Base-by-base conservation (phyloP, 768 basidiomycete genomes). In the Termitomyces sp. region DNA sequence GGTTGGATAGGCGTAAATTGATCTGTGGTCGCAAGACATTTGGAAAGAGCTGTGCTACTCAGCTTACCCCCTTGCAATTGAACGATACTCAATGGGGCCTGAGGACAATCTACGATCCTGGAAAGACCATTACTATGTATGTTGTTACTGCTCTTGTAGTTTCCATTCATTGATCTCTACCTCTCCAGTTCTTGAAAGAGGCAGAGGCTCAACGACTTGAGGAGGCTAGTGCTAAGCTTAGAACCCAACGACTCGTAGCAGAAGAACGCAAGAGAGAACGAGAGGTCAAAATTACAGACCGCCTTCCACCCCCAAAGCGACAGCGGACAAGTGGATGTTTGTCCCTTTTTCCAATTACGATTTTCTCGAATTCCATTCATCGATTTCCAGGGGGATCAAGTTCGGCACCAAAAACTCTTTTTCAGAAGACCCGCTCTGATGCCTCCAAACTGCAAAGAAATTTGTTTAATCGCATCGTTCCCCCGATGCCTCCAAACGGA, bases 221-320 rank as follows among this genome's bases (percentile, higher is more conserved):
- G 67, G 82, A 83, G 67, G 74, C 81, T 11, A 80, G 82, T 32
- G 76, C 75, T 44, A 85, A 79, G 62, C 75, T 92, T 61, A 84
- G 87, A 60, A 80, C 71, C 47, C 83, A 86, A 64, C 83, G 88
- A 20, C 76, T 82, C 65, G 84, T 87, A 68, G 86, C 80, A 11
- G 87, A 86, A 38, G 84, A 87, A 66, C 85, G 84, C 61, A 91
- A 87, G 75, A 89, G 79, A 69, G 87, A 88, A 70, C 79, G 84
- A 58, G 85, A 87, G 70, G 81, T 93, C 58, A 91, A 90, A 68
- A 64, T 85, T 53, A 92, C 88, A 18, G 87, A 89, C 69, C 80
- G 74, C 61, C 62, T 88, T 14, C 88, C 88, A 28, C 85, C 83
- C 22, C 62, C 78, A 30, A 91, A 90, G 72, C 86, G 89, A 52